phyloP scores from a whole-genome alignment of 192 early-diverging fungal species.

The Coemansia sp. region DNA sequence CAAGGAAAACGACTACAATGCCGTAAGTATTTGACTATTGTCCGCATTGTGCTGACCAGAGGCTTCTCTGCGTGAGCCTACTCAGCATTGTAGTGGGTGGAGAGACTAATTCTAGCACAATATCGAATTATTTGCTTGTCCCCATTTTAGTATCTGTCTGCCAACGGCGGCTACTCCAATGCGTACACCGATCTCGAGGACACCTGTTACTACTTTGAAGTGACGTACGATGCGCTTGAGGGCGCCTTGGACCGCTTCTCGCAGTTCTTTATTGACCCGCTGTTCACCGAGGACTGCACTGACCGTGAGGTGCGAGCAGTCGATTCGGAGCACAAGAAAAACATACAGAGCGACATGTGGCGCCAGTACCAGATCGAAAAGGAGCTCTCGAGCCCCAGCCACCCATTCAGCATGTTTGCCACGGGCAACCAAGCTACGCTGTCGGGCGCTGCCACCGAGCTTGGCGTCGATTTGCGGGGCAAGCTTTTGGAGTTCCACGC shows the following conservation, averaged over 20 bases:
- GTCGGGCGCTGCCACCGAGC: constrained; percentile 54
- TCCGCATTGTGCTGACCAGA: neutral
- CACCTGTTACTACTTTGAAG: constrained; percentile 56
- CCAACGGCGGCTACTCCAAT: constrained; percentile 53
- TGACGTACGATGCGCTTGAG: constrained; percentile 60
- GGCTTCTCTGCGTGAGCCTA: neutral
- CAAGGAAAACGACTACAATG: constrained; percentile 73
- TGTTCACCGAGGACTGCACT: constrained; percentile 85
- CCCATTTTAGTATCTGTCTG: constrained; percentile 34
- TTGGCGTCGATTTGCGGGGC: constrained; percentile 82
- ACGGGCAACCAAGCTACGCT: constrained; percentile 92
- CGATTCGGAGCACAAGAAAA: constrained; percentile 97
- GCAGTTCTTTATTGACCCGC: constrained; percentile 93
- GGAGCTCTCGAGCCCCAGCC: constrained; percentile 70
- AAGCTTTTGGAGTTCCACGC: constrained; percentile 87
- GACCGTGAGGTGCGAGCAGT: constrained; percentile 95
- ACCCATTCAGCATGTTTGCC: constrained; percentile 90
- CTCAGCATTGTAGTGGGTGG: too few species aligned
- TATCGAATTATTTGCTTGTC: neutral
- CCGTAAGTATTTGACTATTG: constrained; percentile 25
- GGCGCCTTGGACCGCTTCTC: constrained; percentile 79
- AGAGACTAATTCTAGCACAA: neutral
- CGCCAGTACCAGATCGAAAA: constrained; percentile 88
- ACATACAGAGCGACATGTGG: constrained; percentile 91
- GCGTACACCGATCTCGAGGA: constrained; percentile 56